Evolutionary conservation across 768 basidiomycete genomes (phyloP).

Genomic region (Mycena capillaripes): DNA sequence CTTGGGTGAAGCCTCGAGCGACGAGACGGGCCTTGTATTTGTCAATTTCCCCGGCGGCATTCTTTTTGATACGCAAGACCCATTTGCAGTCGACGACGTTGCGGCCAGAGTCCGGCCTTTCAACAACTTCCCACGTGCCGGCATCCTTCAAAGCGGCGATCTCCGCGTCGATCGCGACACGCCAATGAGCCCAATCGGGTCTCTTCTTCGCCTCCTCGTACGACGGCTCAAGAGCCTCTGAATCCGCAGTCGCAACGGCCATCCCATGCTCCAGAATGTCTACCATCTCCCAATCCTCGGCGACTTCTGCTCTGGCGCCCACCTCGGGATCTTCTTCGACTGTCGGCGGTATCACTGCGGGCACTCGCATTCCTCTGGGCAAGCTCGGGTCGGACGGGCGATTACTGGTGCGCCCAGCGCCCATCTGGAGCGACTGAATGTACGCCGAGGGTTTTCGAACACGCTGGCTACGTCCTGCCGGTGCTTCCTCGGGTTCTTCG

Average conservation of each 20-base stretch:
- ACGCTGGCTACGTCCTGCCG: neutral
- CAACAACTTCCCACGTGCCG: neutral
- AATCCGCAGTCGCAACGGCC: neutral
- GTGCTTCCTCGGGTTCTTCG: conserved; percentile 5
- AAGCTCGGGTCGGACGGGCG: neutral
- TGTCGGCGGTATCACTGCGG: neutral
- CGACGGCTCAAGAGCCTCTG: neutral
- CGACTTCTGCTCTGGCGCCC: neutral
- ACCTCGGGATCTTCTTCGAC: neutral
- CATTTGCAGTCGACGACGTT: too few relatives aligned
- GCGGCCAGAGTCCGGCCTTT: neutral
- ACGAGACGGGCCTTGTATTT: too few relatives aligned
- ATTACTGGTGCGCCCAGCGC: conserved; percentile 5
- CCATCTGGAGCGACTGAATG: neutral
- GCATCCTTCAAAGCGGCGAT: neutral
- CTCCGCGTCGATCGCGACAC: neutral
- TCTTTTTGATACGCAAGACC: too few relatives aligned
- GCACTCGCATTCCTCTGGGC: too few relatives aligned
- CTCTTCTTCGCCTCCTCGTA: neutral
- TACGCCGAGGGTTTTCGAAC: conserved; percentile 9
- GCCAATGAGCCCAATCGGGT: neutral
- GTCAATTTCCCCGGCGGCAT: too few relatives aligned
- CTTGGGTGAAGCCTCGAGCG: too few relatives aligned
- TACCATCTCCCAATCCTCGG: neutral
- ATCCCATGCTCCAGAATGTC: neutral